Percentiles rank a stretch among this genome's conserved stretches.
Evolutionary conservation across 1,284 basidiomycete species (phyloP).

Genomic region (Mycena sp.): DNA sequence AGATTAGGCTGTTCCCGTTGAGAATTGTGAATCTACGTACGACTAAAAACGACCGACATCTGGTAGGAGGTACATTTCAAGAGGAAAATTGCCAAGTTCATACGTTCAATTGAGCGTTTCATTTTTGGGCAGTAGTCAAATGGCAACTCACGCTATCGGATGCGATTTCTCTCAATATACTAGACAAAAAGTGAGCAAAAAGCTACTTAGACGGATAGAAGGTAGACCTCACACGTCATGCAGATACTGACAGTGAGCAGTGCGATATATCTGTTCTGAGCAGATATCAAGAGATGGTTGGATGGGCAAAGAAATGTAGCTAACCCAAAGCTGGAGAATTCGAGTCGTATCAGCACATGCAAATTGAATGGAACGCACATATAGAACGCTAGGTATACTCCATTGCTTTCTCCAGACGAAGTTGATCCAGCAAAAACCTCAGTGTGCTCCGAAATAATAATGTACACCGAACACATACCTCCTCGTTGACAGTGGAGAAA

Average conservation of each 20-base stretch:
- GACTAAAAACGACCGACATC: constrained; percentile 16
- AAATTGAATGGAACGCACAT: too few relatives aligned
- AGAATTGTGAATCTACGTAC: background rate
- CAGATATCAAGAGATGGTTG: background rate
- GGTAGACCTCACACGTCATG: background rate
- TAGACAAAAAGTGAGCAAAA: background rate
- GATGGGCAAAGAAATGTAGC: background rate
- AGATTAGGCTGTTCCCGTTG: background rate
- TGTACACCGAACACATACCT: background rate
- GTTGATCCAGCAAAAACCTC: background rate
- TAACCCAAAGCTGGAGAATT: constrained; percentile 6
- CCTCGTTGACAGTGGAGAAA: constrained; percentile 2
- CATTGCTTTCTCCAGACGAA: constrained; percentile 12
- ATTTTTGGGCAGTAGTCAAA: too few relatives aligned
- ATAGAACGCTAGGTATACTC: constrained; percentile 9
- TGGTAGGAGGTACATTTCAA: too few relatives aligned
- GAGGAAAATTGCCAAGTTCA: too few relatives aligned
- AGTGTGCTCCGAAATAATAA: background rate
- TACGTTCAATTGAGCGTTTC: too few relatives aligned
- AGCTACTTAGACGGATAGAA: background rate
- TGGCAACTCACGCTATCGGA: constrained; percentile 1
- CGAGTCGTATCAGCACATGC: too few relatives aligned
- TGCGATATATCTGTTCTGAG: constrained; percentile 18
- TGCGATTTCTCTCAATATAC: constrained; percentile 11
- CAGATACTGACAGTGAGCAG: constrained; percentile 3